phyloP scores from a whole-genome alignment of 1,284 basidiomycete genomes.

The Athelia psychrophila region DNA sequence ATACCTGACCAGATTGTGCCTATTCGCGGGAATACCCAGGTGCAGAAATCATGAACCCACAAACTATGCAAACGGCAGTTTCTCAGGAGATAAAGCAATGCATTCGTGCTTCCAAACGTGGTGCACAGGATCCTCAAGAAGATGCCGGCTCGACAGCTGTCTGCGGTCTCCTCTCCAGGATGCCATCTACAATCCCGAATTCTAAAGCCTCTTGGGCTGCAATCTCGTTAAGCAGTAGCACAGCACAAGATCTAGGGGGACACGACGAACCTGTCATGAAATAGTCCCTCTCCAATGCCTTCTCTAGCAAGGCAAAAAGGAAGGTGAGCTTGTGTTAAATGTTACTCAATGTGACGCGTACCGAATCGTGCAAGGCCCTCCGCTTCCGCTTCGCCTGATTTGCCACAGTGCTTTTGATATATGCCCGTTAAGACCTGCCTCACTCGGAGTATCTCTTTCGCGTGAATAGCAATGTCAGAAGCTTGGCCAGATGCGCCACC shows the following conservation, averaged over 20 bases:
- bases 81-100: no score
- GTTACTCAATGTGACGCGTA: constrained; percentile 33
- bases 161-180: constrained; percentile 71
- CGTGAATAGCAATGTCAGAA: constrained; percentile 91
- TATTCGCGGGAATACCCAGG: no score
- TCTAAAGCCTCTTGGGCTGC: constrained; percentile 81
- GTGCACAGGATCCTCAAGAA: no score
- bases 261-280: constrained; percentile 81
- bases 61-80: no score
- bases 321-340: constrained; percentile 13
- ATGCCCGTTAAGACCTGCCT: constrained; percentile 80
- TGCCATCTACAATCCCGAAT: constrained; percentile 90
- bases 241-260: constrained; percentile 16
- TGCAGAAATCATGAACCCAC: no score
- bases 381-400: constrained; percentile 59
- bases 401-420: constrained; percentile 78
- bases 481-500: constrained; percentile 93
- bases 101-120: no score
- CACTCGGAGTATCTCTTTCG: constrained; percentile 89
- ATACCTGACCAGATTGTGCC: no score
- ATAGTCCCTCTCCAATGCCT: constrained; percentile 88
- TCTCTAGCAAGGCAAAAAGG: constrained; percentile 47
- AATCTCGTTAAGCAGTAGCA: constrained; percentile 11
- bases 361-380: constrained; percentile 76
- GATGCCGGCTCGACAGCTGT: constrained; percentile 25